These are phyloP conservation scores for Solanum appendiculatum DNA, from an alignment of 257 asterid genomes.

Conservation along the genomic window DNA sequence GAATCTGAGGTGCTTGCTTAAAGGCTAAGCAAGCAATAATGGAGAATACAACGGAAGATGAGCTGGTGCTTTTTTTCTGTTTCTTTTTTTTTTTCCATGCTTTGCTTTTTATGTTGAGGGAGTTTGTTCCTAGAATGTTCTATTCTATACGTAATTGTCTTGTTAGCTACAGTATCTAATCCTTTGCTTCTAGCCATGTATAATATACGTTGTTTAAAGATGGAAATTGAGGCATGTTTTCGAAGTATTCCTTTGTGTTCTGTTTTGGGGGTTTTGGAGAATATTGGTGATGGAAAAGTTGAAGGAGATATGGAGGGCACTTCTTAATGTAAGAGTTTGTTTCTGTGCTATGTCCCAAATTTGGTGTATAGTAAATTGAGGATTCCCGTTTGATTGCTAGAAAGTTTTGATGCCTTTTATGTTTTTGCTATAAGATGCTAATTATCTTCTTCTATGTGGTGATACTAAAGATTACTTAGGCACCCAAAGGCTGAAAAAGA, in stretches of 20 bases:
- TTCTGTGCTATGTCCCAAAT: background rate
- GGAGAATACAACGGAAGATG: background rate
- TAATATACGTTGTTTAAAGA: conserved; percentile 20
- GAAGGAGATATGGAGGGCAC: conserved; percentile 31
- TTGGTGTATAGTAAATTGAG: background rate
- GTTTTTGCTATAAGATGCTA: background rate
- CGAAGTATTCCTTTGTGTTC: conserved; percentile 25
- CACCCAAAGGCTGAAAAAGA: background rate
- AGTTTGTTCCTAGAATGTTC: conserved; percentile 9
- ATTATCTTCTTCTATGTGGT: background rate
- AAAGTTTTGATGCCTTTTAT: background rate
- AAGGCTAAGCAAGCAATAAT: conserved; percentile 41
- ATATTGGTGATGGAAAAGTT: conserved; percentile 31
- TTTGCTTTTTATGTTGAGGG: conserved; percentile 12
- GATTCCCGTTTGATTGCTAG: background rate
- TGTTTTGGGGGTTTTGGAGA: conserved; percentile 14
- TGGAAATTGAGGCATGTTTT: conserved; percentile 26
- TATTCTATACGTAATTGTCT: conserved; percentile 12
- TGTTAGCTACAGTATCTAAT: conserved; percentile 15
- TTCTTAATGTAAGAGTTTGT: conserved; percentile 37
- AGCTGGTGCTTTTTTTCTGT: conserved; percentile 9
- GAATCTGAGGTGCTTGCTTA: conserved; percentile 54
- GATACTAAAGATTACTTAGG: background rate
- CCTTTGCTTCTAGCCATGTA: conserved; percentile 13
- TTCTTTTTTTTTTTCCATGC: conserved; percentile 8